Evolutionary conservation across 2,329 filamentous ascomycete genomes (phyloP).

Genomic region (Aureobasidium sp.): DNA sequence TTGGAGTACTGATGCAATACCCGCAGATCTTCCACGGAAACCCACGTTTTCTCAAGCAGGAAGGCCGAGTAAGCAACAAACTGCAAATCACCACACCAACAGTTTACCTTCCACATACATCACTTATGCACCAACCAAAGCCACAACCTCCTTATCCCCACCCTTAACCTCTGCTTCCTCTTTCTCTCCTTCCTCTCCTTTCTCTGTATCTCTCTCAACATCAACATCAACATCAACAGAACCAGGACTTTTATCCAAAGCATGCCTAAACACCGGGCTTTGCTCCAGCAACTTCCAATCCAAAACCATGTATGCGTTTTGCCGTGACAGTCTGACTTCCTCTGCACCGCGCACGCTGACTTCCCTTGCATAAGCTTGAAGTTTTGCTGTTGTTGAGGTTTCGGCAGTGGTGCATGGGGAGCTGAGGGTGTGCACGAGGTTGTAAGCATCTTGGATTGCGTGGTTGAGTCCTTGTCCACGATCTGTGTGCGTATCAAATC

Average conservation of each 20-base stretch:
- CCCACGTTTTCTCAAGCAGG: no score
- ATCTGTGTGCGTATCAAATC: slow-evolving; percentile 20
- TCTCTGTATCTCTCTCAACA: neutral
- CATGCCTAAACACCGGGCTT: slow-evolving; percentile 17
- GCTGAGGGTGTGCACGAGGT: slow-evolving; percentile 26
- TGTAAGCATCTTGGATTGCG: slow-evolving; percentile 32
- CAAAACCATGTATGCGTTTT: slow-evolving; percentile 17
- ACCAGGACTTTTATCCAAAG: slow-evolving; percentile 13
- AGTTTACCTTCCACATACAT: no score
- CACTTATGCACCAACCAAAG: no score
- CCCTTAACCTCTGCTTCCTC: no score
- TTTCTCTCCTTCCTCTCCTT: neutral
- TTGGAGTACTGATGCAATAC: no score
- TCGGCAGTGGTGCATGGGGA: no score
- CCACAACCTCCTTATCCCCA: no score
- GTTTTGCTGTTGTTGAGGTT: no score
- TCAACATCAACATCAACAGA: no score
- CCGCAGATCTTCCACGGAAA: no score
- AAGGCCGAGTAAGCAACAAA: no score
- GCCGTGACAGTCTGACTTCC: slow-evolving; percentile 15
- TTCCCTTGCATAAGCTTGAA: slow-evolving; percentile 15
- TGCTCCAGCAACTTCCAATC: slow-evolving; percentile 16
- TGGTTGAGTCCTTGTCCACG: slow-evolving; percentile 41
- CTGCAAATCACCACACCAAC: no score
- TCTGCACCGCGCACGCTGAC: slow-evolving; percentile 15